These are phyloP conservation scores for Piromyces finnis DNA, from an alignment of 192 early-diverging fungal species.

Conservation along the genomic window DNA sequence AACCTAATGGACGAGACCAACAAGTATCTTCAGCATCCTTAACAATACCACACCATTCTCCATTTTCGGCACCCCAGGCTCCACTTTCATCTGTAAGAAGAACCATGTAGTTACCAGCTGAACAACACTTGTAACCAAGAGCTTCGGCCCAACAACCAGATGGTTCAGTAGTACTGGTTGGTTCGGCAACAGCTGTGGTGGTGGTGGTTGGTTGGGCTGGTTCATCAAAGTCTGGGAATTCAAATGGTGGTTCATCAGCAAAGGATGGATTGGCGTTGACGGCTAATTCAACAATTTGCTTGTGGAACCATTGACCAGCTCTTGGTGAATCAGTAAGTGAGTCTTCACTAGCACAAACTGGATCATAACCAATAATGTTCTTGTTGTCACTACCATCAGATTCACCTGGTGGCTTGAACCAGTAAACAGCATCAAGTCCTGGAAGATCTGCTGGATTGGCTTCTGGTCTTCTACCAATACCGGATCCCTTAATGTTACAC, in stretches of 20 bases:
- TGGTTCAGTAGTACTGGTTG: not conserved
- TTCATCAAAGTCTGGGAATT: not conserved
- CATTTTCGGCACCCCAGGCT: too few species aligned
- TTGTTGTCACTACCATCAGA: not conserved
- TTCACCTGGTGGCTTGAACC: not conserved
- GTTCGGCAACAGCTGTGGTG: not conserved
- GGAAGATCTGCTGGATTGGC: not conserved
- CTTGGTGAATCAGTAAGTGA: not conserved
- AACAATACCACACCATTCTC: too few species aligned
- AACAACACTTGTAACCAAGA: not conserved
- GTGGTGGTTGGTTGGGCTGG: not conserved
- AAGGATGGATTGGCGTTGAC: not conserved
- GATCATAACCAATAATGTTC: not conserved
- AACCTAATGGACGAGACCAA: too few species aligned
- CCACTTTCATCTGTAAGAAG: too few species aligned
- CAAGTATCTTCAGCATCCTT: too few species aligned
- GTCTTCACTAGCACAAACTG: not conserved
- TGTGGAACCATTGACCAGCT: not conserved
- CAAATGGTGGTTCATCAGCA: not conserved
- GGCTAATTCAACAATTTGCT: not conserved
- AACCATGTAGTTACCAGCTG: not conserved
- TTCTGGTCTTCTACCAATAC: not conserved
- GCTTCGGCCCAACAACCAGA: not conserved
- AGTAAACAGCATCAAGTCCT: not conserved
- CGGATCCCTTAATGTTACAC: not conserved